Conservation (phyloP, 2,329 filamentous ascomycete species). For the Sordariomycetes sp. region DNA sequence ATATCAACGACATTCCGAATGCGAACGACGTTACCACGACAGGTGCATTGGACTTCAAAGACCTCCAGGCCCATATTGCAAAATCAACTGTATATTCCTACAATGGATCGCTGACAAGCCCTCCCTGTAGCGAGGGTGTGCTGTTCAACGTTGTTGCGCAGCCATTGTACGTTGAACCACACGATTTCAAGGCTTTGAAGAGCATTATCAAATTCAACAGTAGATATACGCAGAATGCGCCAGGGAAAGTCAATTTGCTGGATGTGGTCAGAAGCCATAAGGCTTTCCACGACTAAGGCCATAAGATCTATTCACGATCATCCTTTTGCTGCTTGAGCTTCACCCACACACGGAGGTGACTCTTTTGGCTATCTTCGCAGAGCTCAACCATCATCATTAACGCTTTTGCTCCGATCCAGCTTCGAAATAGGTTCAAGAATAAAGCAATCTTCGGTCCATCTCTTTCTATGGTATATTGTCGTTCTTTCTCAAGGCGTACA, state of each 20-base stretch:
- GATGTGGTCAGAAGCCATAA: background rate
- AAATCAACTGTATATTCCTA: slow-evolving; percentile 31
- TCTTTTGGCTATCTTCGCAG: background rate
- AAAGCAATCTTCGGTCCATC: too few relatives aligned
- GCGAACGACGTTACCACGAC: slow-evolving; percentile 24
- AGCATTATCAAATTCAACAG: slow-evolving; percentile 43
- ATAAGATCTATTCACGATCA: background rate
- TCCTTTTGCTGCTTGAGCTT: background rate
- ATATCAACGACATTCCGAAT: slow-evolving; percentile 23
- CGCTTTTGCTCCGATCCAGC: background rate
- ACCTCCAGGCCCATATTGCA: slow-evolving; percentile 22
- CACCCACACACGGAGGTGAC: background rate
- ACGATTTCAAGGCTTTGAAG: slow-evolving; percentile 39
- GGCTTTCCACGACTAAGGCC: background rate
- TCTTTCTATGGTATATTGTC: too few relatives aligned
- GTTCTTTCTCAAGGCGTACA: too few relatives aligned
- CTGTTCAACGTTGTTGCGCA: slow-evolving; percentile 37
- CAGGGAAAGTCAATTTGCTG: slow-evolving; percentile 32
- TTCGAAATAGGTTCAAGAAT: background rate
- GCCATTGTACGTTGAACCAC: slow-evolving; percentile 32
- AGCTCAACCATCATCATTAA: background rate
- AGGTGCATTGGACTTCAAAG: slow-evolving; percentile 25
- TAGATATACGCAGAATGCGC: slow-evolving; percentile 37
- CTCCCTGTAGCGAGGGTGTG: slow-evolving; percentile 46
- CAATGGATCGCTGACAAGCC: slow-evolving; percentile 47